Evolutionary conservation across 768 basidiomycete genomes (phyloP).

Genomic region (Trametes gibbosa): DNA sequence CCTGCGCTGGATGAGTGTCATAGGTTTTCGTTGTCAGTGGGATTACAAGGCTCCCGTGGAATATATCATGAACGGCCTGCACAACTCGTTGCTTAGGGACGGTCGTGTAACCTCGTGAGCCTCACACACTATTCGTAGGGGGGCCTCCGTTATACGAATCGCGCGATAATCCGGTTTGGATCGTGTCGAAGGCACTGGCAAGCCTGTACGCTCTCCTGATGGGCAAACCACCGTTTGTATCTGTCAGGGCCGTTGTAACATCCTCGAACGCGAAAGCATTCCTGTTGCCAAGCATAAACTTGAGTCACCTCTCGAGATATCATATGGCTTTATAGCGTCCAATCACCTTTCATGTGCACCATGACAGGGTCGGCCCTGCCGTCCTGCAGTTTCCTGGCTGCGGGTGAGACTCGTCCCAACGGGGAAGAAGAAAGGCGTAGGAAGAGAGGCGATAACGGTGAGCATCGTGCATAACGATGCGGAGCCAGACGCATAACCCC

Average conservation of each 20-base stretch:
- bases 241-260: slow-evolving; percentile 32
- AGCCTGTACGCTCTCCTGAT: slow-evolving; percentile 38
- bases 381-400: slow-evolving; percentile 31
- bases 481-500: no score
- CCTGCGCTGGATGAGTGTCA: slow-evolving; percentile 31
- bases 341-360: background rate
- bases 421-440: slow-evolving; percentile 30
- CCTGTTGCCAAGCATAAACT: slow-evolving; percentile 24
- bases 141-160: no score
- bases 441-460: slow-evolving; percentile 28
- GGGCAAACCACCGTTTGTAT: slow-evolving; percentile 34
- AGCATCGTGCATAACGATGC: background rate
- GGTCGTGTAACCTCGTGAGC: slow-evolving; percentile 33
- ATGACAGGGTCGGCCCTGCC: background rate
- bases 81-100: slow-evolving; percentile 49
- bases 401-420: slow-evolving; percentile 36
- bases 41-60: slow-evolving; percentile 49
- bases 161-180: slow-evolving; percentile 38
- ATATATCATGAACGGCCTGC: slow-evolving; percentile 52
- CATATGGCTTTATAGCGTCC: background rate
- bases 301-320: background rate
- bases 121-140: no score
- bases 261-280: slow-evolving; percentile 35
- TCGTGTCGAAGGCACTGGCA: slow-evolving; percentile 31
- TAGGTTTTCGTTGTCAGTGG: slow-evolving; percentile 34